Conservation (phyloP, 2,329 filamentous ascomycete species). For the Alternaria arbusti region DNA sequence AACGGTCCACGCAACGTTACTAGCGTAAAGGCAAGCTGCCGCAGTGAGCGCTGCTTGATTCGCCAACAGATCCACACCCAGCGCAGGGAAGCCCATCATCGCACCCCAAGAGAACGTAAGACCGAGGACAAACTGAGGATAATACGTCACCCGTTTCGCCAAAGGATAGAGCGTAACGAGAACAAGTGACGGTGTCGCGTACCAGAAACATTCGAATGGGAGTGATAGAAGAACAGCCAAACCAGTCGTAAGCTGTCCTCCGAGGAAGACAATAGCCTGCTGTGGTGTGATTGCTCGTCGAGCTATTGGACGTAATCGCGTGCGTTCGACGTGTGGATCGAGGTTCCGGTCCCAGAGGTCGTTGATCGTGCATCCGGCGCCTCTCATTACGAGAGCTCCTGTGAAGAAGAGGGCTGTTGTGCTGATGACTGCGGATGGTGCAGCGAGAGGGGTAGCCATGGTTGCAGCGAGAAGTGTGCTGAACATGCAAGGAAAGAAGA, state of each 20-base stretch:
- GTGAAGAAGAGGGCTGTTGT: conserved; percentile 73
- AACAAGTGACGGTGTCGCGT: conserved; percentile 75
- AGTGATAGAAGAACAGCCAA: conserved; percentile 79
- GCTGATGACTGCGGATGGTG: conserved; percentile 66
- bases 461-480: conserved; percentile 82
- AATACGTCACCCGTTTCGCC: conserved; percentile 85
- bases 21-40: conserved; percentile 74
- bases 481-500: conserved; percentile 86
- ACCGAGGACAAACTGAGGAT: conserved; percentile 83
- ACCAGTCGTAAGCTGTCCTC: conserved; percentile 74
- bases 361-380: conserved; percentile 87
- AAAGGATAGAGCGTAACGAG: conserved; percentile 80
- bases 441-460: conserved; percentile 66
- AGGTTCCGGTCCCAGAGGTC: conserved; percentile 90
- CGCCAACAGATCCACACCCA: conserved; percentile 76
- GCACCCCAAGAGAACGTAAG: conserved; percentile 90
- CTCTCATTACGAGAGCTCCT: conserved; percentile 83
- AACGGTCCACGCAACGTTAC: conserved; percentile 85
- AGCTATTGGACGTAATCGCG: conserved; percentile 79
- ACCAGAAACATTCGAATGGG: conserved; percentile 74
- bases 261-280: conserved; percentile 75
- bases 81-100: conserved; percentile 83
- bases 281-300: conserved; percentile 76
- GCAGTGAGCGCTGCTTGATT: conserved; percentile 68
- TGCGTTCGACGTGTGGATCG: conserved; percentile 79